Percentiles rank a stretch among this genome's conserved stretches.
Conservation (phyloP, 768 basidiomycete genomes). For the Russula ochroleuca region DNA sequence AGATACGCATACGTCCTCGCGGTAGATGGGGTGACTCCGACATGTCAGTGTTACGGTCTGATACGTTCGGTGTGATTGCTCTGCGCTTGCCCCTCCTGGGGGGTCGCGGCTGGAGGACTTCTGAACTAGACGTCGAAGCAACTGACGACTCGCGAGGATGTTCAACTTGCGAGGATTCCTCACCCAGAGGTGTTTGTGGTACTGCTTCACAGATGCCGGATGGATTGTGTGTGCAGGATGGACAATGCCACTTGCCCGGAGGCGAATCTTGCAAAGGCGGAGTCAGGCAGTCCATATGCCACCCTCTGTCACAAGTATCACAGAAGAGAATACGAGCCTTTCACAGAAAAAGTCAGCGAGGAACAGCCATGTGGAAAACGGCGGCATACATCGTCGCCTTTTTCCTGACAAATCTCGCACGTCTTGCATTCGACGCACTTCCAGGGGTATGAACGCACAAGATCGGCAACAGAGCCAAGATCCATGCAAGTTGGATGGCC, state of each 20-base stretch:
- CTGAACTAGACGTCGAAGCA: slow-evolving; percentile 41
- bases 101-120: slow-evolving; percentile 23
- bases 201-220: slow-evolving; percentile 25
- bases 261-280: slow-evolving; percentile 72
- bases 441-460: slow-evolving; percentile 76
- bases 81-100: slow-evolving; percentile 33
- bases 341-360: slow-evolving; percentile 27
- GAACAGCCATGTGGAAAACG: slow-evolving; percentile 21
- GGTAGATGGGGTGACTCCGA: slow-evolving; percentile 25
- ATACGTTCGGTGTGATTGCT: slow-evolving; percentile 31
- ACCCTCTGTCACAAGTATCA: slow-evolving; percentile 91
- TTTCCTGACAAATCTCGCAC: slow-evolving; percentile 81
- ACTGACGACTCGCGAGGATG: slow-evolving; percentile 38
- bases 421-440: slow-evolving; percentile 88
- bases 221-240: slow-evolving; percentile 41
- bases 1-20: slow-evolving; percentile 21
- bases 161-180: slow-evolving; percentile 5
- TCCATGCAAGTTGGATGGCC: slow-evolving; percentile 88
- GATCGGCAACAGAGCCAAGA: slow-evolving; percentile 51
- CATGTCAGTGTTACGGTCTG: slow-evolving; percentile 34
- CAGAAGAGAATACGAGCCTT: slow-evolving; percentile 85
- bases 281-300: slow-evolving; percentile 77
- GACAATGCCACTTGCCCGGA: slow-evolving; percentile 75
- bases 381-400: slow-evolving; percentile 80
- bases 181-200: slow-evolving; percentile 10